A percentile compares a stretch with the other conserved stretches of the same genome.
Evolutionary conservation across 2,329 filamentous ascomycete genomes (phyloP).

Genomic region (Penicillium freii): DNA sequence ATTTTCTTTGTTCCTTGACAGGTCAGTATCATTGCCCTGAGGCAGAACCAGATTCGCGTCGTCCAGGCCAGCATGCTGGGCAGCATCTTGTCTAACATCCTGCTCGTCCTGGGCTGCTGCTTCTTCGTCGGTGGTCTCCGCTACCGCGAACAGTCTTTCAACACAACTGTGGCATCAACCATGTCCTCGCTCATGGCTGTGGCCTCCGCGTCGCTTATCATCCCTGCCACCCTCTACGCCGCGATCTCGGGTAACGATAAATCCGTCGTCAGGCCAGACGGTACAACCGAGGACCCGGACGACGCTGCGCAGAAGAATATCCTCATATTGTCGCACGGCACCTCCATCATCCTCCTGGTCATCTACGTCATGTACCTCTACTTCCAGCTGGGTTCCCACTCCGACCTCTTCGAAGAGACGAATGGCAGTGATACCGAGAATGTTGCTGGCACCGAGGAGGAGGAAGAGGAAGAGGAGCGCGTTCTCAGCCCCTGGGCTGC

Average conservation of each 20-base stretch:
- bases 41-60: conserved; percentile 82
- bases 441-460: conserved; percentile 33
- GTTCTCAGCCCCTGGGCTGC: conserved; percentile 64
- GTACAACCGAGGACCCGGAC: background rate
- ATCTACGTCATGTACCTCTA: conserved; percentile 74
- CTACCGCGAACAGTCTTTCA: conserved; percentile 65
- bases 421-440: conserved; percentile 44
- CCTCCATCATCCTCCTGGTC: conserved; percentile 69
- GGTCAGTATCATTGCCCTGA: conserved; percentile 90
- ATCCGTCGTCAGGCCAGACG: conserved; percentile 26
- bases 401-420: conserved; percentile 63
- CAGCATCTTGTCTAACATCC: conserved; percentile 89
- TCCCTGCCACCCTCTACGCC: conserved; percentile 72
- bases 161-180: conserved; percentile 51
- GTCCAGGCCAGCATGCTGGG: conserved; percentile 98
- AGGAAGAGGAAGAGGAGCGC: conserved; percentile 49
- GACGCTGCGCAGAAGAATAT: conserved; percentile 52
- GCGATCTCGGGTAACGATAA: conserved; percentile 50
- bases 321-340: conserved; percentile 70
- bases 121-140: conserved; percentile 72
- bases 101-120: conserved; percentile 80
- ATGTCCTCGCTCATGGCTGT: conserved; percentile 70
- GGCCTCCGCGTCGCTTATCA: conserved; percentile 73
- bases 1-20: conserved; percentile 34
- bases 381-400: conserved; percentile 76